Evolutionary conservation across 352 stramenopile species (phyloP).

Genomic region (Globisporangium yorkense): DNA sequence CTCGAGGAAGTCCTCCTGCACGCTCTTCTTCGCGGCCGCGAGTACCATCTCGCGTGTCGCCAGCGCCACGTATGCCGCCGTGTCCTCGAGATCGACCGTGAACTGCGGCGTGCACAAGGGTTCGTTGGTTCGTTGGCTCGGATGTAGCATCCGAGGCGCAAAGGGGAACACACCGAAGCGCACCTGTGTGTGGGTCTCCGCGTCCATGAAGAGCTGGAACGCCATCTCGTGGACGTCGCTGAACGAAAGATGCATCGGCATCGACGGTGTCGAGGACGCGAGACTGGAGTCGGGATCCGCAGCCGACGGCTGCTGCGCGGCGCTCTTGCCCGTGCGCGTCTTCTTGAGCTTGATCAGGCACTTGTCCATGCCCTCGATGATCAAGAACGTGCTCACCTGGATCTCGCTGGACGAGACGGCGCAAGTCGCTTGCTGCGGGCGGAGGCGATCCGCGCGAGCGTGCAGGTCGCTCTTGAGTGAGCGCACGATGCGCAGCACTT

Average conservation of each 20-base stretch:
- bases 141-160: too few species aligned
- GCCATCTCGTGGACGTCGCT: conserved; percentile 52
- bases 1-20: conserved; percentile 51
- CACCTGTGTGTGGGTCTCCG: conserved; percentile 45
- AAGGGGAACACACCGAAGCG: not conserved
- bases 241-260: conserved; percentile 26
- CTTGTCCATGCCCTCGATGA: conserved; percentile 57
- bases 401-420: not conserved
- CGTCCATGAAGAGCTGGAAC: conserved; percentile 67
- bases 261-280: not conserved
- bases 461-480: conserved; percentile 19
- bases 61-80: conserved; percentile 44
- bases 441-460: not conserved
- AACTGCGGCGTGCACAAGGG: conserved; percentile 18
- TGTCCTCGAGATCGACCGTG: conserved; percentile 46
- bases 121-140: too few species aligned
- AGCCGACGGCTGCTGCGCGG: conserved; percentile 16
- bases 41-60: conserved; percentile 52
- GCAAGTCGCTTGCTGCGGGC: not conserved
- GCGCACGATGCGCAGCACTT: conserved; percentile 23
- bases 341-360: conserved; percentile 50
- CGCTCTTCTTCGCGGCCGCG: conserved; percentile 27
- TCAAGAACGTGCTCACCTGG: conserved; percentile 32
- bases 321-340: conserved; percentile 17
- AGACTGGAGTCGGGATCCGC: not conserved